phyloP scores from a whole-genome alignment of 306 rosid genomes.

The Psophocarpus tetragonolobus region DNA sequence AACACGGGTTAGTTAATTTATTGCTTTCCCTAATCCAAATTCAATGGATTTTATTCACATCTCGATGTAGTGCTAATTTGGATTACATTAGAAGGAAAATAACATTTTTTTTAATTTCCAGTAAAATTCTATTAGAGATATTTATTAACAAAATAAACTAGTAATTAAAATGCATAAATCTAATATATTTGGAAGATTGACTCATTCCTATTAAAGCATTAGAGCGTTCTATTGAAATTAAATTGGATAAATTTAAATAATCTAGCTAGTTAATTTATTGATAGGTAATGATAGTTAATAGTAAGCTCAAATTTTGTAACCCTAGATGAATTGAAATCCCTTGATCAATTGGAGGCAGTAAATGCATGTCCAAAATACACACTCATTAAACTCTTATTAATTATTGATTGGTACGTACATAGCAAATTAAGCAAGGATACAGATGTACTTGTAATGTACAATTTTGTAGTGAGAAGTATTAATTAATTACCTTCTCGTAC shows the following conservation, averaged over 20 bases:
- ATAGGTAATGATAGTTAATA: neutral
- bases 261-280: neutral
- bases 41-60: neutral
- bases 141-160: neutral
- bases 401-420: conserved; percentile 3
- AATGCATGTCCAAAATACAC: neutral
- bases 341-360: neutral
- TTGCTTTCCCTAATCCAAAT: conserved; percentile 1
- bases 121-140: neutral
- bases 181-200: neutral
- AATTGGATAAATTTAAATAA: neutral
- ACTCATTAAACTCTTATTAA: conserved; percentile 12
- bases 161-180: neutral
- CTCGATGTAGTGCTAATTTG: neutral
- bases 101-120: neutral
- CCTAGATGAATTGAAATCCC: conserved; percentile 7
- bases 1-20: neutral
- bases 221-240: neutral
- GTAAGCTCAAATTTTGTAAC: neutral
- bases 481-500: neutral
- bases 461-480: conserved; percentile 23
- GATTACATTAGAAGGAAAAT: neutral
- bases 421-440: neutral
- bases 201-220: neutral
- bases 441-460: conserved; percentile 32